Evolutionary conservation across 768 basidiomycete species (phyloP).

Genomic region (Tylopilus balloui): DNA sequence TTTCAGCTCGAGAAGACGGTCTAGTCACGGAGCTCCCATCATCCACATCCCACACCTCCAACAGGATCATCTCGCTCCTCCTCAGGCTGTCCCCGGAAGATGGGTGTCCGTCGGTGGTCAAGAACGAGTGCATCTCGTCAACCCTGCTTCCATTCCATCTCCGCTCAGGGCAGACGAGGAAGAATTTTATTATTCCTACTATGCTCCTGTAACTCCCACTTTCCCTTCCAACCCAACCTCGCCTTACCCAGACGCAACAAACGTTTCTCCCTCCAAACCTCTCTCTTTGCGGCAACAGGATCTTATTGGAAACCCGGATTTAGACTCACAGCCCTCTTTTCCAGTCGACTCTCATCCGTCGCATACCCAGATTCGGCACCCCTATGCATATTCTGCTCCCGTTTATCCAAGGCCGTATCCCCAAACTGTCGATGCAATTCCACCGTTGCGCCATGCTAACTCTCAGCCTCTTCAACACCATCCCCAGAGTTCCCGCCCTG

Average conservation of each 20-base stretch:
- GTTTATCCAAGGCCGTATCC: slow-evolving; percentile 5
- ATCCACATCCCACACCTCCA: slow-evolving; percentile 12
- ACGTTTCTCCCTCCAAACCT: slow-evolving; percentile 14
- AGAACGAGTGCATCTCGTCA: slow-evolving; percentile 8
- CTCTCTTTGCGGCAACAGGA: slow-evolving; percentile 17
- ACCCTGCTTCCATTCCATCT: slow-evolving; percentile 13
- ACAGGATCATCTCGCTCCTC: background rate
- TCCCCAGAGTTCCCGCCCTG: slow-evolving; percentile 5
- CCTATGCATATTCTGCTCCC: slow-evolving; percentile 46
- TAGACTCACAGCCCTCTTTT: slow-evolving; percentile 17
- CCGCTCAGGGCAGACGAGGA: slow-evolving; percentile 34
- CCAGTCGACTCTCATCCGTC: slow-evolving; percentile 13
- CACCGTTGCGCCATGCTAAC: slow-evolving; percentile 18
- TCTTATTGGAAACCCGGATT: slow-evolving; percentile 15
- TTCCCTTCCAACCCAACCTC: slow-evolving; percentile 1
- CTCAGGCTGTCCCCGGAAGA: slow-evolving; percentile 12
- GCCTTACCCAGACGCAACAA: slow-evolving; percentile 14
- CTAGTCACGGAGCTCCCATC: slow-evolving; percentile 18
- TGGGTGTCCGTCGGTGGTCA: slow-evolving; percentile 16
- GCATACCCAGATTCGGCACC: slow-evolving; percentile 38
- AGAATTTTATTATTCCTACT: slow-evolving; percentile 51
- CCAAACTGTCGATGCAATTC: background rate
- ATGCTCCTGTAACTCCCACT: slow-evolving; percentile 34
- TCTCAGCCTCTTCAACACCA: slow-evolving; percentile 23
- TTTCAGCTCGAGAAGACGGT: slow-evolving; percentile 26